A percentile compares a stretch with the other conserved stretches of the same genome.
phyloP scores from a whole-genome alignment of 202 grass and related monocot species.

The Brachypodium distachyon region DNA sequence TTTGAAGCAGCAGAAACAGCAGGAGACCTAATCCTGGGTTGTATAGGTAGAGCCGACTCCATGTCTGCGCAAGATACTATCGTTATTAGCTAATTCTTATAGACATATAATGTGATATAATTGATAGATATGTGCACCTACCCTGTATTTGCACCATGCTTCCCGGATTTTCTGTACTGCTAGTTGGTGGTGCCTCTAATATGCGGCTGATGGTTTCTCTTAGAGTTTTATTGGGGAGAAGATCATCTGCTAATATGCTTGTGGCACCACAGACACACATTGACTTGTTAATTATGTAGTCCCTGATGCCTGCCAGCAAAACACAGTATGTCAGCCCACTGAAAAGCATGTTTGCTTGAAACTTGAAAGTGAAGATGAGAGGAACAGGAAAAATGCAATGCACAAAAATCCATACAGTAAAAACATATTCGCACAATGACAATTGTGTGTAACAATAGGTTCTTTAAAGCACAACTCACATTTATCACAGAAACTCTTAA shows the following conservation, averaged over 20 bases:
- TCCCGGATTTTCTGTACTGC: conserved; percentile 78
- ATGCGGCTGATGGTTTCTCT: conserved; percentile 91
- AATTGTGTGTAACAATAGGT: neutral
- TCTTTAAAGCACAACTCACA: conserved; percentile 39
- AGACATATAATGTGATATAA: conserved; percentile 9
- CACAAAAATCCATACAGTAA: conserved; percentile 3
- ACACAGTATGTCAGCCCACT: conserved; percentile 18
- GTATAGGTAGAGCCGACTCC: conserved; percentile 64
- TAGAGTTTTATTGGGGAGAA: conserved; percentile 89
- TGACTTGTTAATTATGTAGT: conserved; percentile 75
- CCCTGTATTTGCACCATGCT: conserved; percentile 77
- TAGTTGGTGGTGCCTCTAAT: conserved; percentile 81
- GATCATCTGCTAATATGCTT: conserved; percentile 89
- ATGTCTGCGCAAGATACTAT: conserved; percentile 47
- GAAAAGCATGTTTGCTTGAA: neutral
- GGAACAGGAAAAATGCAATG: conserved; percentile 17
- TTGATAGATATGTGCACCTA: conserved; percentile 23
- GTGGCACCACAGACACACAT: conserved; percentile 88
- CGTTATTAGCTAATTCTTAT: conserved; percentile 18
- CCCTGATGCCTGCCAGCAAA: conserved; percentile 77
- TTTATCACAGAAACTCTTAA: conserved; percentile 98
- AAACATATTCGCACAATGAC: neutral
- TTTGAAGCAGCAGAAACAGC: conserved; percentile 81
- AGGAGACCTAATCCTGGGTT: conserved; percentile 60
- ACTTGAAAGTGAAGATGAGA: neutral